Base-by-base conservation (phyloP, 2,329 filamentous ascomycete genomes). In the Alternaria alternata region DNA sequence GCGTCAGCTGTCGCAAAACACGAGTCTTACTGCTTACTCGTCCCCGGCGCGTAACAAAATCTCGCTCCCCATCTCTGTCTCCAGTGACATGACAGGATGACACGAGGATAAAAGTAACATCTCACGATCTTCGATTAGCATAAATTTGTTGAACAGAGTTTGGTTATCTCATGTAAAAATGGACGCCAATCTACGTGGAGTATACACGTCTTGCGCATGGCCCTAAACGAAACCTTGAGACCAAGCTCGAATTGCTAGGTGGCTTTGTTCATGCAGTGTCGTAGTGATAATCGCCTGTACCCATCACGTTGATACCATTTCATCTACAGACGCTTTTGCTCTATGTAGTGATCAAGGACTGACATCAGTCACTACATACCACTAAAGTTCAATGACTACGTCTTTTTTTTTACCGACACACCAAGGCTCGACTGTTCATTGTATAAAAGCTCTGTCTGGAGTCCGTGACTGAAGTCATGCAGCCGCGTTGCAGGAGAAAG, bases 1-100 rank as follows among this genome's bases (percentile, higher is more conserved):
- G 30, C 30, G 46, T 34, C 46, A 49, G 46, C 46, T 49, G 46
- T 49, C 46, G 32, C 46, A 49, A 11, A 49, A 36, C 46, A 36
- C 46, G 14, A 49, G 46, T 49, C 46, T 49, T 12, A 49, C 46
- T 49, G 46, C 46, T 24, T 34, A 49, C 11, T 24, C 9, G 30
- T 22, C 24, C 32, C 46, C 46, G 46, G 46, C 46, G 46, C 46
- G 30, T 24, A 36, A 22, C 32, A 3, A 28, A 36, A 16, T 36
- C 20, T 34, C 32, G 1, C 7, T 22, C 30, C n/a, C 14, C n/a
- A 22, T 36, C 7, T 24, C 20, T 24, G 12, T 22, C 12, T 34
- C 30, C 30, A 20, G 20, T 6, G 20, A 36, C 30, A 30, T 22
- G 18, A 22, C 30, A 48, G 20, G 46, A 36, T 48, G 30, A 36